Conservation (phyloP, 192 early-diverging fungal genomes). For the Haplosporangium gracile region DNA sequence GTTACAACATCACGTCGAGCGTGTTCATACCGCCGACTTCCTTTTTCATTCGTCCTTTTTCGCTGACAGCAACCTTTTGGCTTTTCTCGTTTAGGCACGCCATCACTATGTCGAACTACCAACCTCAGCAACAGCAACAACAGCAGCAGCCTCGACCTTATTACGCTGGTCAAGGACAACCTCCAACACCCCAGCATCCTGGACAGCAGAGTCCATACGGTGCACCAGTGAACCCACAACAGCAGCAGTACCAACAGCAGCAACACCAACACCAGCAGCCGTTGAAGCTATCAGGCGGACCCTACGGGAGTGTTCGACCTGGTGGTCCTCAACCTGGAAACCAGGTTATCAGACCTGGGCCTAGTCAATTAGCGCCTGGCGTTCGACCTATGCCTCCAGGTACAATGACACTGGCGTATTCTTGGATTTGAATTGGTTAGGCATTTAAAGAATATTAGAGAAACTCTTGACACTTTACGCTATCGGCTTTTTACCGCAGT, state of each 20-base stretch:
- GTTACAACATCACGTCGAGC: background rate
- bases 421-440: background rate
- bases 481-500: background rate
- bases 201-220: conserved; percentile 14
- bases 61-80: background rate
- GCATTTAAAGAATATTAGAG: background rate
- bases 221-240: background rate
- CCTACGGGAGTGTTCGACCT: conserved; percentile 22
- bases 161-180: conserved; percentile 23
- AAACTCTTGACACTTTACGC: background rate
- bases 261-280: conserved; percentile 1
- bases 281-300: conserved; percentile 22
- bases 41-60: background rate
- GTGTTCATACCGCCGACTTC: background rate
- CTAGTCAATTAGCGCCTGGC: conserved; percentile 12
- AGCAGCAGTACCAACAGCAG: conserved; percentile 14
- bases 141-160: conserved; percentile 29
- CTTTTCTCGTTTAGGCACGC: background rate
- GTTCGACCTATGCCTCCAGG: conserved; percentile 27
- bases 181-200: conserved; percentile 8
- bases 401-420: background rate
- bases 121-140: conserved; percentile 16
- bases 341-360: conserved; percentile 19
- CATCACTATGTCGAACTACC: conserved; percentile 11
- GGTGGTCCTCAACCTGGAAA: conserved; percentile 17